Evolutionary conservation across 1,284 basidiomycete genomes (phyloP), one percentile per base, ranked within the genome.

Genomic region (Pisolithus thermaeus): DNA sequence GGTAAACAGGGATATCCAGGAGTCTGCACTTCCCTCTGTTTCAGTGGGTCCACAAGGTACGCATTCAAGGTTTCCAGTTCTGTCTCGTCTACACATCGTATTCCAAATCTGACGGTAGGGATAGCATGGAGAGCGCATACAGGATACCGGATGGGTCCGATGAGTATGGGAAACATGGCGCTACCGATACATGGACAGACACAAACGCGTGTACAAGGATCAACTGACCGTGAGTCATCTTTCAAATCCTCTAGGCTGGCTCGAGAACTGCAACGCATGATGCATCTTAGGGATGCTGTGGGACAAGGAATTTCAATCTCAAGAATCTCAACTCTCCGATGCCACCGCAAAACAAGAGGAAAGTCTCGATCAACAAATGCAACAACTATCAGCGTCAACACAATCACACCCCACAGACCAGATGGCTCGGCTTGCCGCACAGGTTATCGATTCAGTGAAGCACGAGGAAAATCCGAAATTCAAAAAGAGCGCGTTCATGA

Each of bases 401-500:
- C 20, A 36, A 41, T 60, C 56, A 1, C 65, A 64, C 42, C 56
- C 62, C 20, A 61, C 65, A 2, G 87, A 91, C 56, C 82, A 90
- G 48, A 79, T 93, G 27, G 84, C 91, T 4, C 78, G 79, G 27
- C 87, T 89, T 2, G 90, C 90, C 3, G 87, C 78, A 14, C 67
- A 80, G 30, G 78, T 93, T 44, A 70, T 92, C 39, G 78, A 89
- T 51, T 78, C 85, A 28, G 77, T 93, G 41, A 75, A 77, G 60
- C 70, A 84, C 51, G 81, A 85, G 53, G 76, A 81, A 57, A 94
- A 91, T 62, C 81, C 86, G 41, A 97, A 97, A 68, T 93, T 98
- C 65, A 79, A 84, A 65, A 81, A 94, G 47, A 95, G 92, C 67
- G 77, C 83, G 56, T 98, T 98, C 66, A 77, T 97, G 73, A 78